These are phyloP conservation scores for Oxytropis ochrocephala DNA, from an alignment of 306 rosid species.

Conservation along the genomic window DNA sequence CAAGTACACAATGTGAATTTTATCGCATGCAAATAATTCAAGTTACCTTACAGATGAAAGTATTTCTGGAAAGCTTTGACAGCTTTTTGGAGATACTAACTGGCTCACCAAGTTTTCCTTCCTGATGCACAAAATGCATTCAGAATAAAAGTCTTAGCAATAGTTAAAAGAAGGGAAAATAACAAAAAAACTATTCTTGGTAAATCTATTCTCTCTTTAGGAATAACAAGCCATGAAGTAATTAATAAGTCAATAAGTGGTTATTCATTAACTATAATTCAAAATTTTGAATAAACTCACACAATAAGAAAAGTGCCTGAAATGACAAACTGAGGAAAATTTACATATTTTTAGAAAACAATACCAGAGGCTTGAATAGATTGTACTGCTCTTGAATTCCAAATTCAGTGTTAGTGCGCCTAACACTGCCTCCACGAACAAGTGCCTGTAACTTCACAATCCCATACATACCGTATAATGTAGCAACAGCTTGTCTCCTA, in stretches of 20 bases:
- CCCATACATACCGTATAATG: conserved; percentile 57
- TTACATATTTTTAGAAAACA: not conserved
- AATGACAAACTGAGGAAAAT: not conserved
- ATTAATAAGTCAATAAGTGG: not conserved
- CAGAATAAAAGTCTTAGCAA: not conserved
- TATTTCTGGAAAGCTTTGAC: conserved; percentile 45
- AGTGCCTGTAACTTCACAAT: conserved; percentile 74
- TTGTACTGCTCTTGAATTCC: conserved; percentile 43
- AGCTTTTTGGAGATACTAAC: conserved; percentile 34
- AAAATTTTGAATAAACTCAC: not conserved
- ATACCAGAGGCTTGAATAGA: conserved; percentile 40
- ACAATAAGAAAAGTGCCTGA: not conserved
- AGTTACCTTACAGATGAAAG: conserved; percentile 51
- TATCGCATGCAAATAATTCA: not conserved
- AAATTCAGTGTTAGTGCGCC: conserved; percentile 48
- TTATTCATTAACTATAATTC: not conserved
- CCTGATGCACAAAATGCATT: conserved; percentile 34
- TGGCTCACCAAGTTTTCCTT: conserved; percentile 32
- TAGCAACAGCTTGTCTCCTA: conserved; percentile 76
- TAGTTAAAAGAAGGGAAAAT: not conserved
- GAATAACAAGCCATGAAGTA: not conserved
- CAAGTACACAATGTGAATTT: not conserved
- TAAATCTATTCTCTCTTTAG: too few relatives aligned
- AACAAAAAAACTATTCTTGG: not conserved
- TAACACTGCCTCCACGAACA: conserved; percentile 54